Evolutionary conservation across 495 filamentous ascomycete species (phyloP), one percentile per base, ranked within the genome.

Genomic region (Tuber borchii): DNA sequence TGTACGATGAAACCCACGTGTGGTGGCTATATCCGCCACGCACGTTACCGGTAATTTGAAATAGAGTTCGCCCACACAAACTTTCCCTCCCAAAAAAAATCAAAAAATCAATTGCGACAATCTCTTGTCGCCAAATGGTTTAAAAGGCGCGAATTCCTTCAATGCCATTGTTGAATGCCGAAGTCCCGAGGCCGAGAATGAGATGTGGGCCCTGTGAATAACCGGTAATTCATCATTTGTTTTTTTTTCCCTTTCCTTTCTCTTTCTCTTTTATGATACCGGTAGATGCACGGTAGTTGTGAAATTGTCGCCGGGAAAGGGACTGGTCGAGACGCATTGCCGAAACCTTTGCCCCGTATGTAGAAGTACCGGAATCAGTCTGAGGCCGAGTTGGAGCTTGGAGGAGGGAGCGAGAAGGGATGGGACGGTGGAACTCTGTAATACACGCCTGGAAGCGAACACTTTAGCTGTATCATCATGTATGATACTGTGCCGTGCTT

Each of bases 1-100:
- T 5, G 56, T 65, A 65, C 56, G 2, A 65, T 65, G 56, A 65
- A 65, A 65, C 56, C 56, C 56, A 65, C 56, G 56, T 65, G 56
- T 65, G 26, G 56, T 65, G 56, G 26, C 56, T 34, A 34, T 34
- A 17, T 65, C 56, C 56, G 56, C 56, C 26, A 65, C 56, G n/a
- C 12, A 65, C 26, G 56, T 65, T 65, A 12, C 42, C 42, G 42
- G 42, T 43, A 65, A 65, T 65, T 65, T 65, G 56, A 34, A 26
- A 65, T 65, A 34, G 31, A 34, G 56, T 34, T 65, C 56, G 4
- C 26, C 26, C 56, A 8, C 56, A 4, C n/a, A 26, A 31, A 31
- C 22, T n/a, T 9, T 22, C 51, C 51, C n/a, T 9, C n/a, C 51
- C n/a, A 12, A 56, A n/a, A n/a, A n/a, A n/a, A n/a, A n/a, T n/a